Evolutionary conservation across 352 stramenopile species (phyloP), one percentile per base, ranked within the genome.

Genomic region (Phytopythium cucurbitacearum): DNA sequence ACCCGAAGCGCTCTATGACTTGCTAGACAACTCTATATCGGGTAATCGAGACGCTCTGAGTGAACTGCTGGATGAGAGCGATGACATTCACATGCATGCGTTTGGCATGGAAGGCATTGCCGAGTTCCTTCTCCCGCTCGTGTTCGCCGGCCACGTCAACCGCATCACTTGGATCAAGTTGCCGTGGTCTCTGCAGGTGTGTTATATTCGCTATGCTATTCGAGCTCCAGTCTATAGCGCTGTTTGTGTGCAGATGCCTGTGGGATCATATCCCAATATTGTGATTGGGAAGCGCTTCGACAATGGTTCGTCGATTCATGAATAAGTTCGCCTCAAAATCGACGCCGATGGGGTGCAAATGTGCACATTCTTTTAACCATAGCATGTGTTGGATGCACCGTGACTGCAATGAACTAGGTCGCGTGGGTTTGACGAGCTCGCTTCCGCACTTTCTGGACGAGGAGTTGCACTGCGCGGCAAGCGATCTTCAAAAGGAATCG

Each of bases 81-180:
- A 28, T 28, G 21, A 28, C 21, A 28, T 42, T 51, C 21, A 6
- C 3, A 12, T 12, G 32, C 33, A 38, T 56, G 21, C 11, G 11
- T 43, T 43, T 43, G 21, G 2, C 21, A 28, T 49, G 12, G 5
- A 11, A 65, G 87, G 85, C 12, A 96, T 95, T 57, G 85, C 87
- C 7, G 87, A 95, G 55, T 96, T 96, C 48, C 64, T 93, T 36
- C 53, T 95, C 37, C 87, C 87, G 9, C 50, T 92, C 11, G 74
- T 91, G 12, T 91, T 81, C 48, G 82, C 80, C 35, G 85, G 85
- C 2, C 87, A 96, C 49, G 79, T 94, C 38, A 71, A 63, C 35
- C 67, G 75, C 37, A 62, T 96, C 58, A 74, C 74, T 42, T 96
- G 87, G 87, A 63, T 95, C 48, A 91, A 92, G 51, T 72, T 85